These are phyloP conservation scores for Cynanchum wilfordii DNA, from an alignment of 257 asterid species.

Conservation along the genomic window DNA sequence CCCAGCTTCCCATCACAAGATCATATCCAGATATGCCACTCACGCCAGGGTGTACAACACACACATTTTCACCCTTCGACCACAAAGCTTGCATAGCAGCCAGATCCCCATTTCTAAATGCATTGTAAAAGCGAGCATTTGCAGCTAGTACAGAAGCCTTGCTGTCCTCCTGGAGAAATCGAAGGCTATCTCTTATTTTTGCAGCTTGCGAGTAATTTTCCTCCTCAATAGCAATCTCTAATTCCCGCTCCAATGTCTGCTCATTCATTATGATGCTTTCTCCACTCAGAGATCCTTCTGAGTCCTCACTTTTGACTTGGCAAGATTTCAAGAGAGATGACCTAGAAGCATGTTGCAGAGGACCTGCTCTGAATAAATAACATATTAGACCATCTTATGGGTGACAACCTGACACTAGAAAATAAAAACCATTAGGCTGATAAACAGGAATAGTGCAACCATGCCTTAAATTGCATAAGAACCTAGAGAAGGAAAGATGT, in stretches of 20 bases:
- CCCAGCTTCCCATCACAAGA: conserved; percentile 99
- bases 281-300: conserved; percentile 68
- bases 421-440: background rate
- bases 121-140: conserved; percentile 67
- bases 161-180: conserved; percentile 80
- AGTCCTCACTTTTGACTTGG: conserved; percentile 65
- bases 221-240: conserved; percentile 63
- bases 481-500: no score
- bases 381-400: conserved; percentile 21
- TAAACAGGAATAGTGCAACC: background rate
- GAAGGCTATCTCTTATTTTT: conserved; percentile 78
- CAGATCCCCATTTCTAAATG: conserved; percentile 74
- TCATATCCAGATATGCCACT: conserved; percentile 93
- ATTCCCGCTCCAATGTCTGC: conserved; percentile 65
- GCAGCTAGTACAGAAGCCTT: conserved; percentile 83
- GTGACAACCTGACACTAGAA: background rate
- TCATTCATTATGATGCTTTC: conserved; percentile 72
- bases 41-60: conserved; percentile 96
- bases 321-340: conserved; percentile 34
- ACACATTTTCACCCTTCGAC: conserved; percentile 73
- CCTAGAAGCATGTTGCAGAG: conserved; percentile 41
- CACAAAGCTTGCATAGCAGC: conserved; percentile 85
- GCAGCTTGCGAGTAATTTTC: conserved; percentile 92
- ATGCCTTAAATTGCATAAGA: background rate
- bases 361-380: conserved; percentile 51